Evolutionary conservation across 345 rosid species (phyloP), one percentile per base, ranked within the genome.

Genomic region (Gossypium bickii): DNA sequence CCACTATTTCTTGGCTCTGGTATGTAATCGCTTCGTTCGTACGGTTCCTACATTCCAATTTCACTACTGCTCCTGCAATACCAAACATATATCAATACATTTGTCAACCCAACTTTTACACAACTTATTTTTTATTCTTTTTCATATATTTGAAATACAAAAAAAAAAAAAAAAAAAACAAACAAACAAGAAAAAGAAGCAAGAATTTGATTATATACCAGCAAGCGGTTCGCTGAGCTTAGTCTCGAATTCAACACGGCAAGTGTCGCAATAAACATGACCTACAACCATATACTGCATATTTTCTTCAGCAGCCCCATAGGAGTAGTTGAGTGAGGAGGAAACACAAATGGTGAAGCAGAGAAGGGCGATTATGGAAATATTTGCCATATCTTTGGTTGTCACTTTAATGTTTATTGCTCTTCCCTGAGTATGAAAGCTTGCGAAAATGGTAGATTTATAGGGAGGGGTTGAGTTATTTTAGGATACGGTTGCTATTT

Each of bases 151-250:
- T 5, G 22, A 52, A 52, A 52, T 17, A 52, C 2, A 57, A 57
- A 20, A 25, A 59, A 1, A 24, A 11, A 12, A 12, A 25, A 2
- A 0, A 60, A 25, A 0, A 0, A 12, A 41, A 4, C 78, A 13
- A 80, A n/a, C n/a, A n/a, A n/a, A n/a, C n/a, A n/a, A 27, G 79
- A 57, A n/a, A 2, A n/a, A n/a, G 69, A 71, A 52, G 75, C 72
- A 17, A 75, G 1, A 29, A 29, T 77, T 59, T 20, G 17, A 20
- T 65, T 12, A 1, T 22, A 1, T 4, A 47, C 71, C 71, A 12
- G 8, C 8, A 10, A 67, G 24, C 5, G 71, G 71, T 48, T 67
- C 41, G 12, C 56, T 67, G 55, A 67, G 29, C 8, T 15, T 67
- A 7, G 71, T 67, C 38, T 45, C 71, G 0, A 67, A 67, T 22